phyloP scores from a whole-genome alignment of 257 asterid species.

The Ilex aquifolium region DNA sequence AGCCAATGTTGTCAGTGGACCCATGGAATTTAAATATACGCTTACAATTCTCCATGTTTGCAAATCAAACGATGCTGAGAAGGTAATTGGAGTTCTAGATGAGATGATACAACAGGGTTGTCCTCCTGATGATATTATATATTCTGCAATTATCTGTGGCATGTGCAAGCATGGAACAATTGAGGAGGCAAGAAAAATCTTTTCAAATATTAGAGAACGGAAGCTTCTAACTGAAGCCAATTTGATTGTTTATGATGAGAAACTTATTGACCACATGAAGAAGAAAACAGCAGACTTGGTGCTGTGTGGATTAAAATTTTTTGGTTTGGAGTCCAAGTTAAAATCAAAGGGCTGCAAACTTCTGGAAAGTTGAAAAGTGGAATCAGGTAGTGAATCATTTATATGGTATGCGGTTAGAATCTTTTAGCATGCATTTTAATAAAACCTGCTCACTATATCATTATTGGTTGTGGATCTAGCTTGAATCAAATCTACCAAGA shows the following conservation, averaged over 20 bases:
- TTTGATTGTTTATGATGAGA: slow-evolving; percentile 64
- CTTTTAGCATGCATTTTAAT: too few relatives aligned
- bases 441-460: too few relatives aligned
- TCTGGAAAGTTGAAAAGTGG: slow-evolving; percentile 35
- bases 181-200: slow-evolving; percentile 74
- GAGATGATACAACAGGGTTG: slow-evolving; percentile 72
- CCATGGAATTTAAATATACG: slow-evolving; percentile 71
- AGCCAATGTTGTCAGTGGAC: slow-evolving; percentile 55
- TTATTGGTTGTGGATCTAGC: too few relatives aligned
- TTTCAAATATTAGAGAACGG: slow-evolving; percentile 47
- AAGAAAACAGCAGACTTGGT: slow-evolving; percentile 77
- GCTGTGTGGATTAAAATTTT: slow-evolving; percentile 76
- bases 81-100: slow-evolving; percentile 52
- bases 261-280: slow-evolving; percentile 81
- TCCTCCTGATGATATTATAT: slow-evolving; percentile 33
- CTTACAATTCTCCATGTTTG: slow-evolving; percentile 69
- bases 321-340: slow-evolving; percentile 69
- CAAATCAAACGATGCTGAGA: slow-evolving; percentile 54
- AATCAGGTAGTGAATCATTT: slow-evolving; percentile 10
- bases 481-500: too few relatives aligned
- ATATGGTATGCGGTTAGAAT: neutral
- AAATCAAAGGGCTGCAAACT: slow-evolving; percentile 61
- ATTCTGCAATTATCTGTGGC: slow-evolving; percentile 61
- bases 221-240: slow-evolving; percentile 60
- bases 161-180: slow-evolving; percentile 81